Conservation (phyloP, 2,329 filamentous ascomycete genomes). For the Calycina herbarum region DNA sequence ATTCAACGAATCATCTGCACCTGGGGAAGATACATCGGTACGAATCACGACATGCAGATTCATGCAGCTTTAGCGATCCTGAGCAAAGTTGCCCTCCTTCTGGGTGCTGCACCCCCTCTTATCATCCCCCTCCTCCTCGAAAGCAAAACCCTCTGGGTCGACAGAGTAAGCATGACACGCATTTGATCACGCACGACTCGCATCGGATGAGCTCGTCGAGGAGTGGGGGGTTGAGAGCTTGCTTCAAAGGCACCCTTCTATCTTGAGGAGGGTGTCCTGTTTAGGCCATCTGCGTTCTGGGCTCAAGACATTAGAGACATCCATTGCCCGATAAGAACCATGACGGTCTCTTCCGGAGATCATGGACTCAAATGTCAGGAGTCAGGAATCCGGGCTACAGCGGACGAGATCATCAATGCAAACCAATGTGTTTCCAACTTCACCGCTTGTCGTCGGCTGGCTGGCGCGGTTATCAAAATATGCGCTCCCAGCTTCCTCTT, state of each 20-base stretch:
- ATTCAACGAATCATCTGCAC: conserved; percentile 9
- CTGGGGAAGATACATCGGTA: neutral
- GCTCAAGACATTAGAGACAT: neutral
- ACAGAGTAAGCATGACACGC: conserved; percentile 11
- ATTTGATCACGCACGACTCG: conserved; percentile 5
- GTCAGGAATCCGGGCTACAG: neutral
- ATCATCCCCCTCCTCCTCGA: neutral
- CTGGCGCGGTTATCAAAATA: conserved; percentile 12
- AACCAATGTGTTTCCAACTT: neutral
- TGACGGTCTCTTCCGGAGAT: neutral
- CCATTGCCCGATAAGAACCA: conserved; percentile 2
- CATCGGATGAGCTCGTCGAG: neutral
- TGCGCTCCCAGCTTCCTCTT: neutral
- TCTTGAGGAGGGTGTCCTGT: conserved; percentile 1
- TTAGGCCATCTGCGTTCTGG: conserved; percentile 7
- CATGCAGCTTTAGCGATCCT: neutral
- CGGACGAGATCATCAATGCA: neutral
- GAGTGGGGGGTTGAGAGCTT: neutral
- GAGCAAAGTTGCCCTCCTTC: neutral
- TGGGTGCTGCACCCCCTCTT: neutral
- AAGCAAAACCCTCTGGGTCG: neutral
- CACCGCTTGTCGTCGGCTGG: conserved; percentile 2
- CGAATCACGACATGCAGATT: conserved; percentile 12
- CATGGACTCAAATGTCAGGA: neutral
- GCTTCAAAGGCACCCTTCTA: neutral